A percentile compares a stretch with the other conserved stretches of the same genome.
phyloP scores from a whole-genome alignment of 2,329 filamentous ascomycete species.

The Trichoderma harzianum region DNA sequence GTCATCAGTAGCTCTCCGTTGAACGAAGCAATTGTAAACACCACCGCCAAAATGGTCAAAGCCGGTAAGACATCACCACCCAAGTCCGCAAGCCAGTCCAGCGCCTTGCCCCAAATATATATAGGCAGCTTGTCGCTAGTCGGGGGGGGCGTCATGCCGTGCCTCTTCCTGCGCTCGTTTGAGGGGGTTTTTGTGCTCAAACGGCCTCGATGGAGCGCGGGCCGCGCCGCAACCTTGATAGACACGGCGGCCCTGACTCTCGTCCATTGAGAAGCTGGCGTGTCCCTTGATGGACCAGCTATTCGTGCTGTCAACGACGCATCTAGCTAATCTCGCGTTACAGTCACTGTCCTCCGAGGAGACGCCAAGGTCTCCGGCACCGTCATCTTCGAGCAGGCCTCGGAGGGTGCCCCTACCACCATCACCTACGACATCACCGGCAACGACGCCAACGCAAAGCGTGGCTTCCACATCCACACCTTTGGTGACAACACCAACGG shows the following conservation, averaged over 20 bases:
- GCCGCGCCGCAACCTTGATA: constrained; percentile 45
- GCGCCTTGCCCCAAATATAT: constrained; percentile 26
- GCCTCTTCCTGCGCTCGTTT: constrained; percentile 49
- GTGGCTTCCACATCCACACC: constrained; percentile 97
- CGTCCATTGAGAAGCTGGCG: not conserved
- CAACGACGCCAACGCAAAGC: constrained; percentile 91
- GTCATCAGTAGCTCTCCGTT: constrained; percentile 12
- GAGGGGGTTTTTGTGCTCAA: constrained; percentile 49
- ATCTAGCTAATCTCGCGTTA: constrained; percentile 1
- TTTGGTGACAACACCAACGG: constrained; percentile 99
- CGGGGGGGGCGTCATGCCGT: constrained; percentile 19
- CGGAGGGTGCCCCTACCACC: constrained; percentile 77
- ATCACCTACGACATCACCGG: constrained; percentile 90
- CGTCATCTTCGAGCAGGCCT: constrained; percentile 90
- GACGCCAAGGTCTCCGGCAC: constrained; percentile 94
- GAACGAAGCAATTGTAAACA: constrained; percentile 28
- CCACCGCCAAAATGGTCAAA: constrained; percentile 91
- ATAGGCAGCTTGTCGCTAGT: constrained; percentile 21
- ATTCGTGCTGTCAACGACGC: not conserved
- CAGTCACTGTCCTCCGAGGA: constrained; percentile 95
- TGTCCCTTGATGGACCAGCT: constrained; percentile 34
- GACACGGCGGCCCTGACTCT: constrained; percentile 22
- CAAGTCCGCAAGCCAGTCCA: not conserved
- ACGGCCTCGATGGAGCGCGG: constrained; percentile 22
- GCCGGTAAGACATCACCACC: constrained; percentile 57